Evolutionary conservation across 306 rosid genomes (phyloP), one percentile per base, ranked within the genome.

Genomic region (Vigna hirtella): DNA sequence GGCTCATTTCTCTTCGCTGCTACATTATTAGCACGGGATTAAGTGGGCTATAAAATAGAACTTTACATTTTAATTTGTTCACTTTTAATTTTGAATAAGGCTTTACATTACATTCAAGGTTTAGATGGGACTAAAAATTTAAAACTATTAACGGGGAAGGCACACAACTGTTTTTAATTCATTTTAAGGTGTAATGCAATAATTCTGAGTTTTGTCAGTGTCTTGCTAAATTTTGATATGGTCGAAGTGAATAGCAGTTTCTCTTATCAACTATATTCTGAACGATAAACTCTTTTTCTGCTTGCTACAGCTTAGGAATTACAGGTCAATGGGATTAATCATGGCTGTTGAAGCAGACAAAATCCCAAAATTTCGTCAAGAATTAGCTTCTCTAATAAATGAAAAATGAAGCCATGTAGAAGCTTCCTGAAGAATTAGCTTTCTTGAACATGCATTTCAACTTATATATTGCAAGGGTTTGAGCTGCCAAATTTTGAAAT

Each of bases 261-360:
- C 76, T 70, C 45, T 50, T 18, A 43, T 24, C 74, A n/a, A 72
- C 58, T 48, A 22, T 48, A 22, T 79, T 82, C 77, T 84, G 70
- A 79, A 66, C 72, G 22, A 63, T 61, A 47, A 65, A 43, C 9
- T 24, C 28, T 66, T 55, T 47, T 55, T 47, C 42, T 80, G 45
- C 66, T 10, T 63, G 5, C 79, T 78, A 45, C 93, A 93, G 94
- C 75, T 93, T 49, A 86, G 74, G 79, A 89, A 76, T 80, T 88
- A 89, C 81, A 72, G 70, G 82, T 40, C 82, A 26, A 83, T 73
- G 85, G 97, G 97, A 13, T 76, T 90, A 74, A 88, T 88, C 81
- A 88, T 93, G 95, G 87, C 67, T 7, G 79, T 90, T 62, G 82
- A 86, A 77, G 92, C 90, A 64, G 86, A 66, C 51, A 85, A 87